Evolutionary conservation across 2,329 filamentous ascomycete species (phyloP).

Genomic region (Venturia effusa): DNA sequence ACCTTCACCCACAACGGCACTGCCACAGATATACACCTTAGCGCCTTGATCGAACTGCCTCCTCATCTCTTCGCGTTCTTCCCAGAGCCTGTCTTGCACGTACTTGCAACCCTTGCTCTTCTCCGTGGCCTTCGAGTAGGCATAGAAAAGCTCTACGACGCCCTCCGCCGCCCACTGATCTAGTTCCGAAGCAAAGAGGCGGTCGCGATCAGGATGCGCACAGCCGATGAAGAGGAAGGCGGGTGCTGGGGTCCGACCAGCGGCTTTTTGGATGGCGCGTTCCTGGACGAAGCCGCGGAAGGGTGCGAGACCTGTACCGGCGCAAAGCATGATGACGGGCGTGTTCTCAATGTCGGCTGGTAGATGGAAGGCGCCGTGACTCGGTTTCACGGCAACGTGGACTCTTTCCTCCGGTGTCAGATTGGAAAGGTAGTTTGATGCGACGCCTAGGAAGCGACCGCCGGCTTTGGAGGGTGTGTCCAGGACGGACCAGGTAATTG

Average conservation of each 20-base stretch:
- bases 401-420: conserved; percentile 30
- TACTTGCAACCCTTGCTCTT: conserved; percentile 39
- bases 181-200: conserved; percentile 47
- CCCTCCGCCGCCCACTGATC: conserved; percentile 49
- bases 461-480: conserved; percentile 31
- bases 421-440: conserved; percentile 30
- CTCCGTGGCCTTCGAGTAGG: conserved; percentile 41
- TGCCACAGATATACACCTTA: conserved; percentile 56
- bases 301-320: conserved; percentile 25
- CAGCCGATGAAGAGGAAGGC: conserved; percentile 59
- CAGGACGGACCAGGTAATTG: conserved; percentile 59
- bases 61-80: conserved; percentile 34
- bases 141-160: conserved; percentile 49
- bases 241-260: conserved; percentile 44
- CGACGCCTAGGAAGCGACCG: conserved; percentile 34
- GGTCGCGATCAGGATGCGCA: conserved; percentile 42
- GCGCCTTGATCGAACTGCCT: conserved; percentile 39
- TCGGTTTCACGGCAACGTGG: conserved; percentile 31
- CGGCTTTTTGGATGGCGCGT: conserved; percentile 17
- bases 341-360: conserved; percentile 30
- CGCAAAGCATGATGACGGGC: conserved; percentile 36
- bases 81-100: conserved; percentile 42
- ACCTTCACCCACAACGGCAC: conserved; percentile 19
- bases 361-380: conserved; percentile 32
- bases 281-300: conserved; percentile 25